Base-by-base conservation (phyloP, 108 stramenopile species). In the Parmales sp. region DNA sequence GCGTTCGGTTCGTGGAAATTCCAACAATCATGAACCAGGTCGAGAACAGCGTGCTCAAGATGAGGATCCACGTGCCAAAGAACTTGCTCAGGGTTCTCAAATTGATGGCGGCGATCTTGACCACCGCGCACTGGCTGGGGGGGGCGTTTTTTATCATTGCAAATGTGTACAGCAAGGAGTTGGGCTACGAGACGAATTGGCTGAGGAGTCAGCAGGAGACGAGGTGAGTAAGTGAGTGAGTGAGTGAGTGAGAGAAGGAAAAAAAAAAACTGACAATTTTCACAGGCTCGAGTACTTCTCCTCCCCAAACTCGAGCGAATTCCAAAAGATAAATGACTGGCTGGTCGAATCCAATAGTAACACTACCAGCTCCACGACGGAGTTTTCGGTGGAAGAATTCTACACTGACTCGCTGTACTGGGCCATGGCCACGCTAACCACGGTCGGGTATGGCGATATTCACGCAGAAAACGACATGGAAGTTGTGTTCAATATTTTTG, bases 361-460 rank as follows among this genome's bases (percentile, higher is more conserved):
- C n/a, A n/a, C n/a, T n/a, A n/a, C 4, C 3, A 7, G 5, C 4
- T 4, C 45, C 3, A 46, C 45, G 45, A 6, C 45, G 45, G 1
- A 1, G 45, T 46, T 46, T 22, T 7, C 1, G 3, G 45, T 6
- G 4, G 4, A 46, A 46, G 45, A 5, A 46, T 1, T 2, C n/a
- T 85, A 85, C 51, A 70, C 69, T 16, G 69, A 71, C n/a, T 69
- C 76, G 19, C 38, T 83, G 0, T 83, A 80, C 63, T 83, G 82
- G 82, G 73, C 79, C 44, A 73, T 74, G 50, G 76, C 79, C 25
- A 83, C 82, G 8, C 65, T 83, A 45, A 78, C 76, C 26, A 83
- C 82, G 11, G 79, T 78, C 7, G 82, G 82, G 1, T 83, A 83
- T 54, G 80, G 83, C 23, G 83, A 84, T 41, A 64, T 85, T 22